Base-by-base conservation (phyloP, 225 moss, liverwort and hornwort species). In the Marchantia paleacea region DNA sequence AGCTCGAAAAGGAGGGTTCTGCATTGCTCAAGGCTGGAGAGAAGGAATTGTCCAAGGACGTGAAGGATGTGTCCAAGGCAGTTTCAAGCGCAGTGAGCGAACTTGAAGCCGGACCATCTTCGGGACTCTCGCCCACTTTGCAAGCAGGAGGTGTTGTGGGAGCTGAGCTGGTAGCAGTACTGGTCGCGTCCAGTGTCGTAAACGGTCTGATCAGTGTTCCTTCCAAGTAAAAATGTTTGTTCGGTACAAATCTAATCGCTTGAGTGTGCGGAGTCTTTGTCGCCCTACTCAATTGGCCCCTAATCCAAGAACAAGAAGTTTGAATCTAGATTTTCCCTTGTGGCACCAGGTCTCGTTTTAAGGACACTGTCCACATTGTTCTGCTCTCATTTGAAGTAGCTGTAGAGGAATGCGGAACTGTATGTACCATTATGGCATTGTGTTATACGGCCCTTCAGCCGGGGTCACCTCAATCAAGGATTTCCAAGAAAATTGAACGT, bases 91-190 rank as follows among this genome's bases (percentile, higher is more conserved):
- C 13, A 48, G 78, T 52, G 28, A 80, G 24, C 22, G 90, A 88
- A 72, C 80, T 89, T 60, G 86, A 89, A 15, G 78, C 78, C 12
- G 11, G 25, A 73, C 6, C 78, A 22, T 24, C 80, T 22, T 0
- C 47, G 11, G 82, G 86, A 58, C 25, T 90, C 49, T 89, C 96
- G 73, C 94, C 96, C 24, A 78, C 86, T 18, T 26, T 90, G 75
- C 94, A 97, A 83, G 96, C 96, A 22, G 94, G 91, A 70, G 78
- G 83, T 51, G 96, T 96, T 25, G 86, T 84, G 18, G 96, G 92
- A 54, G 96, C 91, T 15, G 96, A 94, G 76, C 73, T 90, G 82
- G 88, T 96, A 8, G 94, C 92, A 80, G 96, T 96, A 73, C 85
- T 94, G 48, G 75, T 92, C 73, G 96, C 96, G 64, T 89, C 94